phyloP scores from a whole-genome alignment of 2,329 filamentous ascomycete genomes.

The Colletotrichum tofieldiae region DNA sequence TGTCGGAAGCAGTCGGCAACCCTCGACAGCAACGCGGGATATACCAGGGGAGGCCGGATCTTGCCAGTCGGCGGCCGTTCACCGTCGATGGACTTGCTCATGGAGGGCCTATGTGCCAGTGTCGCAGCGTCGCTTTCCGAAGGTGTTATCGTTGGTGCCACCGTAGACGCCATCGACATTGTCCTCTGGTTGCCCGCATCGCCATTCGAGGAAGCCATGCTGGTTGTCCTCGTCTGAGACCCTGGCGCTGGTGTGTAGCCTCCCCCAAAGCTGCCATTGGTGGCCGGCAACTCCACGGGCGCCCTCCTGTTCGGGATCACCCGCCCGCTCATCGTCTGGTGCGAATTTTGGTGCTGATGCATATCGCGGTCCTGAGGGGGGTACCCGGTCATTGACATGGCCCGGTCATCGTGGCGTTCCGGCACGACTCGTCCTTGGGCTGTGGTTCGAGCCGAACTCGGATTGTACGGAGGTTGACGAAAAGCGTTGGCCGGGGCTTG shows the following conservation, averaged over 20 bases:
- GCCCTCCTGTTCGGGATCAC: constrained; percentile 83
- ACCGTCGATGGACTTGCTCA: constrained; percentile 69
- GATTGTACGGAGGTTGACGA: constrained; percentile 82
- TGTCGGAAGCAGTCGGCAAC: constrained; percentile 95
- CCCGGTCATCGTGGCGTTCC: constrained; percentile 90
- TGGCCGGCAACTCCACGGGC: constrained; percentile 58
- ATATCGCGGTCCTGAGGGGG: constrained; percentile 77
- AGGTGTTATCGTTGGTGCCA: constrained; percentile 78
- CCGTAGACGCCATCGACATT: constrained; percentile 94
- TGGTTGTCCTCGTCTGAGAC: constrained; percentile 72
- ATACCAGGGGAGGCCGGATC: constrained; percentile 87
- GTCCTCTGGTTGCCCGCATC: constrained; percentile 71
- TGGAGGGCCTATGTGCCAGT: constrained; percentile 70
- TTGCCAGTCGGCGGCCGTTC: constrained; percentile 72
- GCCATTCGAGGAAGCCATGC: constrained; percentile 71
- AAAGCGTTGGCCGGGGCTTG: constrained; percentile 81
- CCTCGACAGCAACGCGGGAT: constrained; percentile 92
- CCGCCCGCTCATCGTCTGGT: constrained; percentile 94
- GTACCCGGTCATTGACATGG: constrained; percentile 94
- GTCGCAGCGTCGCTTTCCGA: constrained; percentile 68
- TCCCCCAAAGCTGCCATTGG: constrained; percentile 56
- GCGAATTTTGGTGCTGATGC: constrained; percentile 59
- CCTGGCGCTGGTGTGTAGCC: constrained; percentile 65
- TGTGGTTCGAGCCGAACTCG: constrained; percentile 82
- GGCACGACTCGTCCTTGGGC: constrained; percentile 93